phyloP scores from a whole-genome alignment of 495 filamentous ascomycete species.

The Filosporella fistucella region DNA sequence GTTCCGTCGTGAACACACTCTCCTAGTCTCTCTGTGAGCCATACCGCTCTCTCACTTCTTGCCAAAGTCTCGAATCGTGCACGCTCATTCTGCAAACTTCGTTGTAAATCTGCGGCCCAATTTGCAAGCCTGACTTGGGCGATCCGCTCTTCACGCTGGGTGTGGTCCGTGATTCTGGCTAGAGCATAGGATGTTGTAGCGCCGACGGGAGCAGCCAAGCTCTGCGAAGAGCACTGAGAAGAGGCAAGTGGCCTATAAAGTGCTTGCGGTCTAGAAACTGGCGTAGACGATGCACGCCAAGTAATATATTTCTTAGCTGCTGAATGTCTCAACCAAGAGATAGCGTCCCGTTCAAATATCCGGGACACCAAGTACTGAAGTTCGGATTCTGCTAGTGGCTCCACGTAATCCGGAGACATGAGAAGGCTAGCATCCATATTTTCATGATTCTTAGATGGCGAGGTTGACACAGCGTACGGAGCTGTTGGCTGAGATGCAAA shows the following conservation, averaged over 20 bases:
- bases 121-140: conserved; percentile 78
- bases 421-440: conserved; percentile 93
- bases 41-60: conserved; percentile 67
- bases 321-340: conserved; percentile 81
- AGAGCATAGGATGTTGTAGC: conserved; percentile 58
- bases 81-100: conserved; percentile 75
- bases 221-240: conserved; percentile 11
- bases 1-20: conserved; percentile 73
- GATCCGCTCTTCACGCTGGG: conserved; percentile 65
- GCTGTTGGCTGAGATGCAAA: conserved; percentile 26
- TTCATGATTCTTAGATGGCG: conserved; percentile 69
- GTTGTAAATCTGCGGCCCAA: conserved; percentile 89
- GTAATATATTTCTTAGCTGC: conserved; percentile 84
- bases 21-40: conserved; percentile 71
- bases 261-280: conserved; percentile 16
- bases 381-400: conserved; percentile 78
- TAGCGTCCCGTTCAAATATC: conserved; percentile 74
- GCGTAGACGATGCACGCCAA: conserved; percentile 40
- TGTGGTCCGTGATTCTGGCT: conserved; percentile 65
- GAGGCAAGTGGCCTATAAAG: conserved; percentile 23
- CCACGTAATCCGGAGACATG: conserved; percentile 91
- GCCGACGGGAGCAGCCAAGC: conserved; percentile 25
- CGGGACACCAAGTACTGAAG: conserved; percentile 63
- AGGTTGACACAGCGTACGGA: conserved; percentile 81
- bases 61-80: conserved; percentile 69